Base-by-base conservation (phyloP, 2,329 filamentous ascomycete species). In the Cadophora luteo-olivacea region DNA sequence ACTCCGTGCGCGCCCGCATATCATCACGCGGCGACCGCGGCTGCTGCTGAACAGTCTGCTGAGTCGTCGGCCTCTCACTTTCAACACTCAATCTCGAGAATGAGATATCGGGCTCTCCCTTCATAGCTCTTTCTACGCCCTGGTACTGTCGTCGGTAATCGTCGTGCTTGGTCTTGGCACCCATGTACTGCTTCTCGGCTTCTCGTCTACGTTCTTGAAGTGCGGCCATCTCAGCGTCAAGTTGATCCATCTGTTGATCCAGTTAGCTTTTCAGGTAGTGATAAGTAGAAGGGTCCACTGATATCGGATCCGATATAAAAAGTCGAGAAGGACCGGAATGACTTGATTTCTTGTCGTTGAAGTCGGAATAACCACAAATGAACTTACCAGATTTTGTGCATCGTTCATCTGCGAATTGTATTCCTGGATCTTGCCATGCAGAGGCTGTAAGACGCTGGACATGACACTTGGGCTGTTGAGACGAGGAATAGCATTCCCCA, bases 81-180 rank as follows among this genome's bases (percentile, higher is more conserved):
- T 64, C 60, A 6, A 67, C 61, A 41, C 49, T 63, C 60, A 67
- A n/a, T 33, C 36, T 61, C 19, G 36, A 24, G 33, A 57, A 58
- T 4, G 57, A 45, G 3, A 61, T 16, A 6, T 68, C 57, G 14
- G 67, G 63, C 36, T 68, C 67, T 33, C 67, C 67, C n/a, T 51
- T 33, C 58, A 68, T 36, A 5, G 67, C 67, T 24, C 58, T 38
- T 38, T 68, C 67, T 1, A 68, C 67, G 7, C 67, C 63, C 41
- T 63, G 63, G 58, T 66, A 68, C 29, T 68, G 67, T 0, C 67
- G 67, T 3, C 63, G 48, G 36, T 68, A 68, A 19, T 68, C 67
- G 38, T 68, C 67, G 24, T 68, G 63, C 19, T 68, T 68, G 19
- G 58, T 63, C 36, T 68, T 68, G 58, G 67, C 67, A 3, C 25